Conservation (phyloP, 2,329 filamentous ascomycete species). For the Pyricularia sp. region DNA sequence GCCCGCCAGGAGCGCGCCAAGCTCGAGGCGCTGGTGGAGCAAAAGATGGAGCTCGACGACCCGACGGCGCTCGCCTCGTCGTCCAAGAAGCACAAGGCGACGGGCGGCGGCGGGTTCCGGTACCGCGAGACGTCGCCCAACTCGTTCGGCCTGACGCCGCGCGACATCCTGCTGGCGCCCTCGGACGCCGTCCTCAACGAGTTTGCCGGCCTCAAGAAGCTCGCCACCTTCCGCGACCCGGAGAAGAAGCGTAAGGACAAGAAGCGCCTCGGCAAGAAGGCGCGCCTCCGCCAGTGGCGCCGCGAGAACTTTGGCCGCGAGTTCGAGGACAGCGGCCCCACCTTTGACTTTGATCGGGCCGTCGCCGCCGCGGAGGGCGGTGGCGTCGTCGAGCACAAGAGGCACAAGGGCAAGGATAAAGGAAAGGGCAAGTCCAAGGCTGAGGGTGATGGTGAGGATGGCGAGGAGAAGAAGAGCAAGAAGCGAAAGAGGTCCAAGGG, state of each 20-base stretch:
- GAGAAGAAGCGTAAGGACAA: constrained; percentile 86
- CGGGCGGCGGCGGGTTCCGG: constrained; percentile 52
- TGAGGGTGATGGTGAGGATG: constrained; percentile 18
- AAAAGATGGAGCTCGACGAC: constrained; percentile 65
- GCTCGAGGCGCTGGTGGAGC: constrained; percentile 79
- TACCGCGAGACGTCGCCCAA: constrained; percentile 92
- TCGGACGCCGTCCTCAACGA: constrained; percentile 80
- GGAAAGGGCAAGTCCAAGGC: constrained; percentile 18
- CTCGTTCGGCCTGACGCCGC: constrained; percentile 78
- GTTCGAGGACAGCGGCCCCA: constrained; percentile 46
- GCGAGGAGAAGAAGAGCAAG: constrained; percentile 27
- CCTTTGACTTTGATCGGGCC: constrained; percentile 43
- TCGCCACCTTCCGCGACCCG: constrained; percentile 77
- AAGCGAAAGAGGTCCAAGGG: constrained; percentile 43
- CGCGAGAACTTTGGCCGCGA: constrained; percentile 52
- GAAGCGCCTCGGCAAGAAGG: constrained; percentile 89
- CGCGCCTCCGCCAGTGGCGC: constrained; percentile 78
- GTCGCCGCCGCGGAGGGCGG: constrained; percentile 15
- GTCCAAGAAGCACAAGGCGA: constrained; percentile 21
- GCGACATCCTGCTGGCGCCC: constrained; percentile 83
- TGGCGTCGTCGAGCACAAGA: constrained; percentile 15
- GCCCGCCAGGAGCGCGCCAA: constrained; percentile 73
- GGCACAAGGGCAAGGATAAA: constrained; percentile 23
- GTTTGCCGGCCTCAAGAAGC: constrained; percentile 89
- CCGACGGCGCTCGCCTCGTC: constrained; percentile 42